Percentiles rank a stretch among this genome's conserved stretches.
These are phyloP conservation scores for Xylaria longipes DNA, from an alignment of 495 filamentous ascomycete genomes.

Conservation along the genomic window DNA sequence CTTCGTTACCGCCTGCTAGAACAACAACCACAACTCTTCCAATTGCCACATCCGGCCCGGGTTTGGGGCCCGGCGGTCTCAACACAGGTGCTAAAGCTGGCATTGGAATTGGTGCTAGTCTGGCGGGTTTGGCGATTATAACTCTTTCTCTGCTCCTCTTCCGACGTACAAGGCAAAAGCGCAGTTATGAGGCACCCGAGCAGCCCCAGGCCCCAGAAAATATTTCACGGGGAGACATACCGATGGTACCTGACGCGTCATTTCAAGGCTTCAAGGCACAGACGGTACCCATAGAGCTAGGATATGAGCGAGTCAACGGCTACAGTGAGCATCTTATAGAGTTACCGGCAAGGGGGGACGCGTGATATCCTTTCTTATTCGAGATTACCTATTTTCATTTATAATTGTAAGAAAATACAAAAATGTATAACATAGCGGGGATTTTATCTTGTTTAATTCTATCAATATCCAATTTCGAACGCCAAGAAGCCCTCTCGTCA, in stretches of 20 bases:
- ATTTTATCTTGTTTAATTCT: neutral
- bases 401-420: neutral
- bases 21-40: neutral
- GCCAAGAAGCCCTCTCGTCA: neutral
- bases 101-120: constrained; percentile 30
- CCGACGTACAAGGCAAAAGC: neutral
- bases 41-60: neutral
- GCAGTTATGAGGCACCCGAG: neutral
- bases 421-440: neutral
- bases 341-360: neutral
- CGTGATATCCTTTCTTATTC: neutral
- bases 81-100: constrained; percentile 31
- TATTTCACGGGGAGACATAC: neutral
- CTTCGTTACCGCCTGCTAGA: neutral
- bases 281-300: neutral
- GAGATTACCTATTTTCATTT: neutral
- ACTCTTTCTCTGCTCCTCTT: neutral
- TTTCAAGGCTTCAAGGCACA: neutral
- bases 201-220: neutral
- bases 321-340: neutral
- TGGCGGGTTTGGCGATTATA: constrained; percentile 19
- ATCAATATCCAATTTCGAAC: neutral
- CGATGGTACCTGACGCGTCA: neutral
- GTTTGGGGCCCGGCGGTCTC: neutral
- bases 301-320: neutral